Evolutionary conservation across 768 basidiomycete species (phyloP), one percentile per base, ranked within the genome.

Genomic region (button mushroom (Agaricus bisporus)): DNA sequence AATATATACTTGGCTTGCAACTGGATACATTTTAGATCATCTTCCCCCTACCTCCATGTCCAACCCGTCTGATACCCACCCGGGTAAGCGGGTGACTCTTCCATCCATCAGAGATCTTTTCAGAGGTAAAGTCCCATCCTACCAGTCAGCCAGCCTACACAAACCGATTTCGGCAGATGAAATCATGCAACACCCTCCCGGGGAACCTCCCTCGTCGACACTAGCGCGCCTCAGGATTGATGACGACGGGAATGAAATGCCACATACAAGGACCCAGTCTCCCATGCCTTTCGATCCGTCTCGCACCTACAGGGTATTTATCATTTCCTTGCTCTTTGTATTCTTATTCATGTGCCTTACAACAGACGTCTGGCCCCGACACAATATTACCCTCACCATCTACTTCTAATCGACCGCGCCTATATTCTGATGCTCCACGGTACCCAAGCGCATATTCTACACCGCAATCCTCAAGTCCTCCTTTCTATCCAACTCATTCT

Each of bases 21-120:
- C 48, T 44, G 47, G 58, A 48, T 41, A 53, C 17, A 43, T 29
- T 50, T 44, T 55, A 51, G 54, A 51, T 50, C n/a, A 38, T 43
- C 49, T 57, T 44, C 42, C 57, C 48, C 43, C 56, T 38, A 41
- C 53, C 41, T 46, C 44, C 51, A 69, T 69, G 67, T 58, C 63
- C 51, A 61, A 63, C 55, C 57, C 63, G 52, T 57, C 67, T 45
- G 63, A 66, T 57, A 63, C 66, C 61, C 25, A 38, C 38, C 39
- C 52, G 28, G 60, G 57, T 55, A 60, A 56, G 56, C 78, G 84
- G 41, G 82, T 83, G 50, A 84, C 80, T 14, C 81, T 88, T 55
- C 86, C 86, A 38, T 77, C 85, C 44, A 86, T 88, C 51, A 81
- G 83, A 47, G 82, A 85, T 66, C 68, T 88, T 55, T 83, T 88